Percentiles rank a stretch among this genome's conserved stretches.
Evolutionary conservation across 148 eudicot species (phyloP).

Genomic region (Chenopodium quinoa): DNA sequence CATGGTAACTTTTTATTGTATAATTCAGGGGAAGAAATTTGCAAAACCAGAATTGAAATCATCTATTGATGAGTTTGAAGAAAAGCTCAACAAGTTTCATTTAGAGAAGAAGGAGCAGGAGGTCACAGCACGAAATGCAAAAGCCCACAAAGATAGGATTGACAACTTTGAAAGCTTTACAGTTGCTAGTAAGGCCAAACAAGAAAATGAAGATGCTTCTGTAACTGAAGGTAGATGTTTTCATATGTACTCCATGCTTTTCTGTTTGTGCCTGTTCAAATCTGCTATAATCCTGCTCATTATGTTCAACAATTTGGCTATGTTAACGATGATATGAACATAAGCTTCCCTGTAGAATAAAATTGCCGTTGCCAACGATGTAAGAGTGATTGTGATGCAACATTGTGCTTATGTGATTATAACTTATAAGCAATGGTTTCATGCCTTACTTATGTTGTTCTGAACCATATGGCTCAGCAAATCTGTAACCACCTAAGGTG

Average conservation of each 20-base stretch:
- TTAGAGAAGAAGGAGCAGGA: slow-evolving; percentile 86
- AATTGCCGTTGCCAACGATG: not conserved
- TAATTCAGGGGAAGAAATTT: slow-evolving; percentile 79
- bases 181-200: slow-evolving; percentile 30
- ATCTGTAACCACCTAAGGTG: not conserved
- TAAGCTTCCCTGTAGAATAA: not conserved
- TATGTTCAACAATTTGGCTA: not conserved
- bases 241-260: not conserved
- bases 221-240: slow-evolving; percentile 46
- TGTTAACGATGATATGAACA: slow-evolving; percentile 1
- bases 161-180: slow-evolving; percentile 42
- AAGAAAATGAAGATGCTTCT: slow-evolving; percentile 53
- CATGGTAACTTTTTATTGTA: not conserved
- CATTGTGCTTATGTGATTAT: too few species aligned
- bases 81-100: slow-evolving; percentile 74
- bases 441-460: too few species aligned
- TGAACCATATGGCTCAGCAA: too few species aligned
- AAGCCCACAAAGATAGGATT: slow-evolving; percentile 62
- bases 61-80: slow-evolving; percentile 87
- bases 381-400: not conserved
- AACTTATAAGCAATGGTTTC: too few species aligned
- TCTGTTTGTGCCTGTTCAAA: too few species aligned
- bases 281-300: not conserved
- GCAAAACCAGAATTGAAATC: slow-evolving; percentile 87
- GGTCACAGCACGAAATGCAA: slow-evolving; percentile 78